phyloP scores from a whole-genome alignment of 345 rosid species.

The Orychophragmus violaceus region DNA sequence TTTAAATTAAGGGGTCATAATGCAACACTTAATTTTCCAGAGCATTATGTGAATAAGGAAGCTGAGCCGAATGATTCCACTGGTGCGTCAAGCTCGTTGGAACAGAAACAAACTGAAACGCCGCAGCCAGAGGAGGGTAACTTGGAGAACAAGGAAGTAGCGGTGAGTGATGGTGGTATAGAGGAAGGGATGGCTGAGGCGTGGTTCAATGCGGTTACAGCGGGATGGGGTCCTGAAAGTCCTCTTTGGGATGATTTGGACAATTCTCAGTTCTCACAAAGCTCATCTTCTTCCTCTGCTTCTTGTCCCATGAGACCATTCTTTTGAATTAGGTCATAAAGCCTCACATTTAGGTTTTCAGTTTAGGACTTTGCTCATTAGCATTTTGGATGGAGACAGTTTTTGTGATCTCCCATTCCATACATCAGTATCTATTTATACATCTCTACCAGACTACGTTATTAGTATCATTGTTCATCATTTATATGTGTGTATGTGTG shows the following conservation, averaged over 20 bases:
- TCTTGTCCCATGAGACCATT: conserved; percentile 54
- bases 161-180: not conserved
- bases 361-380: conserved; percentile 16
- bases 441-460: not conserved
- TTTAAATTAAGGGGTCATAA: conserved; percentile 84
- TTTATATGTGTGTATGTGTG: not conserved
- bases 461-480: not conserved
- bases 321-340: conserved; percentile 37
- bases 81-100: not conserved
- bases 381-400: conserved; percentile 30
- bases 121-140: conserved; percentile 1
- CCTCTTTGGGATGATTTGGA: conserved; percentile 95
- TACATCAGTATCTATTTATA: not conserved
- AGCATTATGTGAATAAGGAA: conserved; percentile 60
- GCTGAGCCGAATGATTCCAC: not conserved
- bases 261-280: conserved; percentile 30
- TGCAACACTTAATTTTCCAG: conserved; percentile 95
- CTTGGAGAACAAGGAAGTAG: conserved; percentile 24
- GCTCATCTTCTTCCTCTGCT: conserved; percentile 28
- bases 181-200: conserved; percentile 73
- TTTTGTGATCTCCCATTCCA: conserved; percentile 33
- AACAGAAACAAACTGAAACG: conserved; percentile 6
- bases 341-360: conserved; percentile 10
- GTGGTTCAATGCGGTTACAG: conserved; percentile 80
- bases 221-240: conserved; percentile 97